phyloP scores from a whole-genome alignment of 768 basidiomycete species.

The Tephrocybe sp. region DNA sequence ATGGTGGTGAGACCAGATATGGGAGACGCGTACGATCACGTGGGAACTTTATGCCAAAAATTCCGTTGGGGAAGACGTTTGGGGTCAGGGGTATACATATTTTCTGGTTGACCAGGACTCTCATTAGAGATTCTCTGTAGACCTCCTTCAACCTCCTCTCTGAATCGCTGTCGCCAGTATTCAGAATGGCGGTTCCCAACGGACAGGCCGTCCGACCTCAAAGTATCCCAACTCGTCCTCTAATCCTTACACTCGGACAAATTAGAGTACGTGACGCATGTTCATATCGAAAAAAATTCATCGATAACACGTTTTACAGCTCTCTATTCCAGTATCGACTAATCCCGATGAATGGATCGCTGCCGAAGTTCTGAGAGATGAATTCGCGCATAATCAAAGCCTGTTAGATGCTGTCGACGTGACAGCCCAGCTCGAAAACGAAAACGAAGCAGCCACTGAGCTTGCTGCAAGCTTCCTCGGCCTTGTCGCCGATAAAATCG shows the following conservation, averaged over 20 bases:
- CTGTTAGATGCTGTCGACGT: slow-evolving; percentile 56
- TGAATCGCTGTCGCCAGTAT: slow-evolving; percentile 16
- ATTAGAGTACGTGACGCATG: slow-evolving; percentile 44
- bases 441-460: slow-evolving; percentile 67
- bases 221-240: slow-evolving; percentile 43
- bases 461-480: slow-evolving; percentile 81
- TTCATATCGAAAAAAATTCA: slow-evolving; percentile 7
- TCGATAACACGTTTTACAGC: slow-evolving; percentile 34
- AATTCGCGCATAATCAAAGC: slow-evolving; percentile 69
- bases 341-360: slow-evolving; percentile 82
- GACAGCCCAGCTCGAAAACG: slow-evolving; percentile 47
- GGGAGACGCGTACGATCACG: slow-evolving; percentile 29
- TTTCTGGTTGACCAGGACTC: slow-evolving; percentile 25
- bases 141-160: slow-evolving; percentile 18
- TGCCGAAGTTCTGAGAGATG: slow-evolving; percentile 88
- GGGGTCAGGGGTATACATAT: slow-evolving; percentile 41
- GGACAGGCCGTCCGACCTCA: slow-evolving; percentile 31
- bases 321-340: slow-evolving; percentile 88
- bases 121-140: slow-evolving; percentile 20
- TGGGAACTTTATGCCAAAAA: slow-evolving; percentile 25
- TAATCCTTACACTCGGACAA: slow-evolving; percentile 44
- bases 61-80: slow-evolving; percentile 43
- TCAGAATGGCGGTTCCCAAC: slow-evolving; percentile 38
- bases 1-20: neutral
- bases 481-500: slow-evolving; percentile 65